Evolutionary conservation across 345 rosid species (phyloP).

Genomic region (Pistacia integerrima): DNA sequence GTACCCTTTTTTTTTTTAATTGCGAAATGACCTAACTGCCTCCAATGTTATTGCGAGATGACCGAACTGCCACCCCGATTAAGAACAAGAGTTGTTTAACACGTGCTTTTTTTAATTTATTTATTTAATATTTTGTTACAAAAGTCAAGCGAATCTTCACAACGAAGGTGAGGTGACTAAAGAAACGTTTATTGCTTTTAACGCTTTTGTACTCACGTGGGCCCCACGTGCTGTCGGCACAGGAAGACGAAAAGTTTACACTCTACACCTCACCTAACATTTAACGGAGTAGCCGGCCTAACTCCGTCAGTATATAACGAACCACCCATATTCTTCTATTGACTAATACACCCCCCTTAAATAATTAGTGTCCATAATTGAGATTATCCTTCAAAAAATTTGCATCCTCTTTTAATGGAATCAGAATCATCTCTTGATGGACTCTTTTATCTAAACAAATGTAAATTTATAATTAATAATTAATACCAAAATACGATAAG

Average conservation of each 20-base stretch:
- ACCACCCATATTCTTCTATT: neutral
- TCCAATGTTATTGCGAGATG: neutral
- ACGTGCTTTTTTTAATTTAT: constrained; percentile 17
- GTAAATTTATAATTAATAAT: too few species aligned
- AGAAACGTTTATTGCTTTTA: too few species aligned
- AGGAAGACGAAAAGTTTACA: neutral
- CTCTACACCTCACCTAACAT: neutral
- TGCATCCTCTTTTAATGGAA: too few species aligned
- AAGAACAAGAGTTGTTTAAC: constrained; percentile 22
- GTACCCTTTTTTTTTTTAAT: too few species aligned
- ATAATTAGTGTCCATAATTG: too few species aligned
- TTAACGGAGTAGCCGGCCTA: neutral
- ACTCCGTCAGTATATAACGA: neutral
- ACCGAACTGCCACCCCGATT: neutral
- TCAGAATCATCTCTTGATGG: too few species aligned
- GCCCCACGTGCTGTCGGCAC: constrained; percentile 14
- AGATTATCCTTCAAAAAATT: too few species aligned
- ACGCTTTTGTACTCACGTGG: neutral
- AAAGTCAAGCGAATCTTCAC: neutral
- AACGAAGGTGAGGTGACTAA: neutral
- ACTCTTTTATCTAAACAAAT: too few species aligned
- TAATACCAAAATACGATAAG: too few species aligned
- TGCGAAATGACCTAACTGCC: too few species aligned
- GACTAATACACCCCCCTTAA: too few species aligned
- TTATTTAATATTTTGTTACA: neutral